Evolutionary conservation across 805 yeast species (phyloP), one percentile per base, ranked within the genome.

Genomic region (Geotrichum ghanense): DNA sequence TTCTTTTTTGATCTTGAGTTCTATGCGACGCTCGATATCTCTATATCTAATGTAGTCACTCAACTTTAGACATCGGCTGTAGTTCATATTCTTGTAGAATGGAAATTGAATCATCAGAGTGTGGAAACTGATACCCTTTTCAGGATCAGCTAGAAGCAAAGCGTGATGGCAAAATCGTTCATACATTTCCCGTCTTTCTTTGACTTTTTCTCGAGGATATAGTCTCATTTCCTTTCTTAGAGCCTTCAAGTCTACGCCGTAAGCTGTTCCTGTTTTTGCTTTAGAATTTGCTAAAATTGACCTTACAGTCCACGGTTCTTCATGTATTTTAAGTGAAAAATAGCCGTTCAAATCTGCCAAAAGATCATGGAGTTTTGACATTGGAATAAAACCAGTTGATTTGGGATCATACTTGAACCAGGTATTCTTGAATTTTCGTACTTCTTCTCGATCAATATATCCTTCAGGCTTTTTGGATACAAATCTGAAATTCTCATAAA

Each of bases 401-500:
- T 70, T 65, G 0, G 87, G 83, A 62, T 90, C 98, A 61, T 73
- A 81, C 48, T 68, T 66, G 51, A 74, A 75, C 98, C 98, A 90
- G 0, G 75, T 70, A 20, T 66, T 63, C 54, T 83, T 82, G 69
- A 83, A 88, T 50, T 75, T 75, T 53, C 90, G 66, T 26, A 89
- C 74, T 55, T 89, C 95, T 9, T 76, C 75, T 31, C 54, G 50
- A 9, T 57, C 50, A 25, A 64, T 56, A n/a, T 53, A 53, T n/a
- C 54, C 47, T 7, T 53, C 53, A 3, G 54, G 56, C 54, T 78
- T 48, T 51, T 81, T 79, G 58, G 82, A 83, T 25, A 90, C 84
- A 60, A 87, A 90, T 68, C 95, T 85, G 72, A 92, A 90, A 57
- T 84, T 87, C 55, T 85, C 94, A 63, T 86, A 79, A 46, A 92